Base-by-base conservation (phyloP, 495 filamentous ascomycete genomes). In the Xylaria longipes region DNA sequence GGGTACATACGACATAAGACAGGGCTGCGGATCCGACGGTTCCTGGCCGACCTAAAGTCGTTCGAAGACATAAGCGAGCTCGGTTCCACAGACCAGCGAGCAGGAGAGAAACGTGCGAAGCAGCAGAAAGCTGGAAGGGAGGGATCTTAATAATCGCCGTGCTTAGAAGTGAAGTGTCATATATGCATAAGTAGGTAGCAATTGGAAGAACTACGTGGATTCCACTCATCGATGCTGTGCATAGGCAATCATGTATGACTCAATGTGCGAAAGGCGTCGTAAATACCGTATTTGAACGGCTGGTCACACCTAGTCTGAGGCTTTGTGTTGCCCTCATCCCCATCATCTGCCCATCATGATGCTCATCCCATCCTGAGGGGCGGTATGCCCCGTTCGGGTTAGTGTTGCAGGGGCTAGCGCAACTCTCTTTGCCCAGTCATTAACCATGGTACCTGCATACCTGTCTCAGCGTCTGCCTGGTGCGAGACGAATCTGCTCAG, bases 11-110 rank as follows among this genome's bases (percentile, higher is more conserved):
- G 80, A 37, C 73, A 78, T 11, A 78, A 81, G 65, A 87, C 84
- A 1, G 86, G 86, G 4, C 52, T 83, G n/a, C 72, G 82, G 11
- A 72, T 87, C 17, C 80, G 85, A 33, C 76, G 80, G 37, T 86
- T 87, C 61, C 62, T 87, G 41, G 82, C 82, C 0, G 84, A 86
- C 65, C 71, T 87, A 25, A 82, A 79, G 69, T 79, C 76, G 3
- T 83, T 86, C 68, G 84, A 86, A 54, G 75, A 79, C 29, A 70
- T 71, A 62, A 65, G 69, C 27, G 54, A 74, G 25, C 65, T 75
- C 20, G 62, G 61, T 35, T 37, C 45, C 5, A 45, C 3, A 9
- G 68, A 63, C 9, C 50, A 71, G 56, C 50, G 64, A 50, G 48
- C 22, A 29, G 33, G 56, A 65, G 68, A 65, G 54, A 43, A 46